Base-by-base conservation (phyloP, 345 rosid genomes). In the Bruguiera parviflora region DNA sequence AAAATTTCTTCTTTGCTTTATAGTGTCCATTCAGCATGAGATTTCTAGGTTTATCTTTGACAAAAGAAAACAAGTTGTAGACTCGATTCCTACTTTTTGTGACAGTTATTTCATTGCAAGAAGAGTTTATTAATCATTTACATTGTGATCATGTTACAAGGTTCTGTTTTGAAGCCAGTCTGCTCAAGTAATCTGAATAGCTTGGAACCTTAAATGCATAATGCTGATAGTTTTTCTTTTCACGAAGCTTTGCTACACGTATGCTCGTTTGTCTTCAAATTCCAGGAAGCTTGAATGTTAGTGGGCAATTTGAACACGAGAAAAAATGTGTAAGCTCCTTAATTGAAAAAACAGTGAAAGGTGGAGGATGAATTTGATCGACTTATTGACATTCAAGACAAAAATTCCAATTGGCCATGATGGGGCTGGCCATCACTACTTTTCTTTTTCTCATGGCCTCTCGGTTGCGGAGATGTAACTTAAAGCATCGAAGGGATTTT, bases 391-490 rank as follows among this genome's bases (percentile, higher is more conserved):
- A 27, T 27, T 27, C 28, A 27, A 27, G 28, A 27, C 13, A 77
- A 97, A 91, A 81, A 85, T 78, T 71, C 61, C 64, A 19, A 79
- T 66, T 69, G 80, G 68, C 49, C 85, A 87, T 68, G 86, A 87
- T 68, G 97, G 86, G 90, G 96, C 88, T 69, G 67, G 43, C 24
- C 24, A 46, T 64, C 16, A 43, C 47, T 43, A 32, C 31, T 65
- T 53, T 74, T 57, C 53, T 31, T 28, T 71, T 55, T 20, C 53
- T 39, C 57, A 61, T 27, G 55, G 65, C 60, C 31, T 55, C 15
- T 55, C 37, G 22, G 27, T 9, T 55, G 7, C 21, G 9, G 16
- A 53, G 5, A 53, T 8, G 8, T 3, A 24, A 21, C 21, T 37
- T 68, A 25, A 57, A 68, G 11, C 39, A 20, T 56, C 55, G 22